Evolutionary conservation across 73 alveolate genomes (phyloP), one percentile per base, ranked within the genome.

Genomic region (Loxodes magnus): DNA sequence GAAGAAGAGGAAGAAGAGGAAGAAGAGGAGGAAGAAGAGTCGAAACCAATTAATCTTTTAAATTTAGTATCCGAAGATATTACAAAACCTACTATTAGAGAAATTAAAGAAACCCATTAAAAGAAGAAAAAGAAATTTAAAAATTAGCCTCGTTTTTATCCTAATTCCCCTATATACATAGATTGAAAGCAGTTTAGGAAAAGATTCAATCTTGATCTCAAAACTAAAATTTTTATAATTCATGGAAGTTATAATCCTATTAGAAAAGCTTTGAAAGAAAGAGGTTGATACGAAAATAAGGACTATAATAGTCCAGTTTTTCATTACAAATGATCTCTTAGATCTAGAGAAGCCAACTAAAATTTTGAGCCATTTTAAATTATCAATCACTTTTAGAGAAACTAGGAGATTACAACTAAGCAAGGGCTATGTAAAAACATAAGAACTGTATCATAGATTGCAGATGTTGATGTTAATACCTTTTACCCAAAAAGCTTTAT

Each of bases 401-500:
- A 71, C 38, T 60, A 93, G 2, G 85, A 79, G 14, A 64, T 90
- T 10, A 81, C 95, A 10, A 81, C 95, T 15, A 90, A 90, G 57
- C 85, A 69, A 2, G 96, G 95, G 15, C 75, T 90, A 34, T 54
- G 76, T 19, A 74, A 85, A 51, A 85, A 76, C 55, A 26, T 90
- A 55, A 90, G 82, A 63, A 85, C 71, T 54, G 58, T 86, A 54
- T 51, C 53, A 16, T 90, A 90, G 90, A 77, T 70, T 63, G 67
- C 74, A 46, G 71, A 62, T 59, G 93, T 83, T 14, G 91, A 85
- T 56, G 65, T 77, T 9, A 92, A 90, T 54, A 70, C 81, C 15
- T 90, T 90, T 74, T 90, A 64, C 55, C 98, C 98, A 20, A 56
- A 88, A 43, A 77, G 95, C 25, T 90, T 67, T 61, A 96, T 84